phyloP scores from a whole-genome alignment of 768 basidiomycete species.

The Clitopilus hobsonii region DNA sequence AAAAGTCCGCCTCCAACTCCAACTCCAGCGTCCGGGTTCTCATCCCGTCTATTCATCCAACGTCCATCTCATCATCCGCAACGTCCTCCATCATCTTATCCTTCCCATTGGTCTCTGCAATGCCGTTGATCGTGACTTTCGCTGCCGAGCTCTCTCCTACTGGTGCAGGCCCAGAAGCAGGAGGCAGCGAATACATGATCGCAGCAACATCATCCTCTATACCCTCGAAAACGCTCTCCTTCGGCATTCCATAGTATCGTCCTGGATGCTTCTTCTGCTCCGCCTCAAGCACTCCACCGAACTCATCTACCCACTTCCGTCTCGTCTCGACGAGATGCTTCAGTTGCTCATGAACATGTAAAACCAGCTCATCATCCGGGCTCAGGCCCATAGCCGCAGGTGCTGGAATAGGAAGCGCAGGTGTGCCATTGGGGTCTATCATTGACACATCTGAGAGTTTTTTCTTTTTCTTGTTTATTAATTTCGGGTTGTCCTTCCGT shows the following conservation, averaged over 20 bases:
- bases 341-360: conserved; percentile 65
- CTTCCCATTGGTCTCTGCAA: conserved; percentile 23
- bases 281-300: conserved; percentile 73
- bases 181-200: conserved; percentile 25
- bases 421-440: conserved; percentile 23
- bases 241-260: conserved; percentile 74
- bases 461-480: conserved; percentile 80
- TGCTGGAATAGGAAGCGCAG: conserved; percentile 48
- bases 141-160: background rate
- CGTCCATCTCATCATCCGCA: conserved; percentile 61
- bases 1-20: too few relatives aligned
- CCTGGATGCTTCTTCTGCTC: conserved; percentile 65
- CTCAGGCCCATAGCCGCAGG: conserved; percentile 69
- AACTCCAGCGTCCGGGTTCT: too few relatives aligned
- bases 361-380: conserved; percentile 59
- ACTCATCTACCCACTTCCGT: conserved; percentile 69
- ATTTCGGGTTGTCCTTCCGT: conserved; percentile 75
- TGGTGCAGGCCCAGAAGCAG: conserved; percentile 11
- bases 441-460: conserved; percentile 22
- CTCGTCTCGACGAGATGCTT: conserved; percentile 71
- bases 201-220: conserved; percentile 59
- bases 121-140: background rate
- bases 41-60: conserved; percentile 41
- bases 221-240: conserved; percentile 70
- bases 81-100: conserved; percentile 46